Conservation (phyloP, 306 rosid genomes). For the Hippophae gyantsensis region DNA sequence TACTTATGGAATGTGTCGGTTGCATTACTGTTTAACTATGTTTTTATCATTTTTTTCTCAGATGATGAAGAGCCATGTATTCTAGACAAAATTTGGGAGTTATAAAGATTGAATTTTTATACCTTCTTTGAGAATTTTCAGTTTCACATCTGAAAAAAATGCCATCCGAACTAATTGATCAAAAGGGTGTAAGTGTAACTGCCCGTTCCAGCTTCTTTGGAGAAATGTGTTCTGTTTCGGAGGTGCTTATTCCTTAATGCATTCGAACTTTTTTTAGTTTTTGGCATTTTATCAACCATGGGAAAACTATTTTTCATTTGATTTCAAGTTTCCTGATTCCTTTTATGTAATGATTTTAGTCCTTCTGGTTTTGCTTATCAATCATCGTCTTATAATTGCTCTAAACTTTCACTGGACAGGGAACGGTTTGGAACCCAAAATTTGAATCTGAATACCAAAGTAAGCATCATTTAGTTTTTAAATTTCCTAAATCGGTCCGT, state of each 20-base stretch:
- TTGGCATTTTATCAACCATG: too few species aligned
- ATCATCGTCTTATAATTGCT: too few species aligned
- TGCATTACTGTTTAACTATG: neutral
- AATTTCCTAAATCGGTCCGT: neutral
- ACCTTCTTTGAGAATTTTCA: slow-evolving; percentile 10
- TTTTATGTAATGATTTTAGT: too few species aligned
- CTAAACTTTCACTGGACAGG: slow-evolving; percentile 28
- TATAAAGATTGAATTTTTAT: slow-evolving; percentile 15
- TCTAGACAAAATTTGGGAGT: slow-evolving; percentile 19
- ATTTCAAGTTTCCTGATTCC: too few species aligned
- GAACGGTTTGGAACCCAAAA: slow-evolving; percentile 43
- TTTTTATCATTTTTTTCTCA: slow-evolving; percentile 12
- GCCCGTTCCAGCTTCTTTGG: slow-evolving; percentile 52
- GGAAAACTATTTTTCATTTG: too few species aligned
- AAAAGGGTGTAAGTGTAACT: slow-evolving; percentile 42
- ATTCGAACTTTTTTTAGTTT: neutral
- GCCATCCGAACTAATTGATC: slow-evolving; percentile 67
- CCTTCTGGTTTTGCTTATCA: too few species aligned
- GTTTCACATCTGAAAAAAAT: slow-evolving; percentile 38
- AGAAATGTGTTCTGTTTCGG: slow-evolving; percentile 48
- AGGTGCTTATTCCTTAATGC: slow-evolving; percentile 27
- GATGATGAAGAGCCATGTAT: slow-evolving; percentile 22
- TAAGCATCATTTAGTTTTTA: slow-evolving; percentile 22
- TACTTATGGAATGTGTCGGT: too few species aligned
- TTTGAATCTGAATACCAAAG: slow-evolving; percentile 44